Evolutionary conservation across 345 rosid genomes (phyloP).

Genomic region (Eucalyptus marginata): DNA sequence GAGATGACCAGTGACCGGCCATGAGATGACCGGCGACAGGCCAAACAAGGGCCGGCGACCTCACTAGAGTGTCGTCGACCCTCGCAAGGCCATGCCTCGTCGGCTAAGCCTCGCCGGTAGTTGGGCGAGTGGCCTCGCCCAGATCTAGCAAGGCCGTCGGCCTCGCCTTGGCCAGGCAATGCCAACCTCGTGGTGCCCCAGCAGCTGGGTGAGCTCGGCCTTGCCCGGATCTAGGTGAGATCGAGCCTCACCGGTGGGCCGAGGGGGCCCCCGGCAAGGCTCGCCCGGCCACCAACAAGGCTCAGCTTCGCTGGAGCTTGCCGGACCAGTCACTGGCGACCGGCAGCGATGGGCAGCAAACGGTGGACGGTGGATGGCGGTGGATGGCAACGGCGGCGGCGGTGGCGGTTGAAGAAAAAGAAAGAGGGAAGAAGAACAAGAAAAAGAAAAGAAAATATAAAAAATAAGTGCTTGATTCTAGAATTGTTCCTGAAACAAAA

Average conservation of each 20-base stretch:
- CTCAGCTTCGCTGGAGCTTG: fast-evolving
- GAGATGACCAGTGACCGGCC: too few relatives aligned
- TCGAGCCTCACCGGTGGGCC: too few relatives aligned
- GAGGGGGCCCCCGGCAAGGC: too few relatives aligned
- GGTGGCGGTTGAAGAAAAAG: fast-evolving
- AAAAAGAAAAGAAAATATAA: too few relatives aligned
- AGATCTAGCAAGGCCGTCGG: fast-evolving
- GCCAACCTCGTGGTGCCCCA: fast-evolving
- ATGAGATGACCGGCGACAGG: too few relatives aligned
- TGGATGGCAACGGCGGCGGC: fast-evolving
- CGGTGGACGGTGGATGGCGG: fast-evolving
- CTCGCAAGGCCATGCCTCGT: fast-evolving
- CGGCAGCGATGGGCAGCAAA: too few relatives aligned
- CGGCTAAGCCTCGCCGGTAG: fast-evolving
- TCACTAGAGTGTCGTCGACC: fast-evolving
- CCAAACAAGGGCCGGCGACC: too few relatives aligned
- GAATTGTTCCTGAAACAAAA: fast-evolving
- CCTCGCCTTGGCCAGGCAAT: too few relatives aligned
- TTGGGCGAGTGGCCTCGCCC: fast-evolving
- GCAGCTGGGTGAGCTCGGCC: fast-evolving
- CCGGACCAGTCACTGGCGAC: fast-evolving
- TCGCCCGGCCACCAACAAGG: too few relatives aligned
- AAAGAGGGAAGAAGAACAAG: too few relatives aligned
- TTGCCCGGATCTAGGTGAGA: fast-evolving
- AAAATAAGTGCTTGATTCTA: too few relatives aligned